A percentile compares a stretch with the other conserved stretches of the same genome.
Conservation (phyloP, 106 monocot genomes). For the Posidonia australis region DNA sequence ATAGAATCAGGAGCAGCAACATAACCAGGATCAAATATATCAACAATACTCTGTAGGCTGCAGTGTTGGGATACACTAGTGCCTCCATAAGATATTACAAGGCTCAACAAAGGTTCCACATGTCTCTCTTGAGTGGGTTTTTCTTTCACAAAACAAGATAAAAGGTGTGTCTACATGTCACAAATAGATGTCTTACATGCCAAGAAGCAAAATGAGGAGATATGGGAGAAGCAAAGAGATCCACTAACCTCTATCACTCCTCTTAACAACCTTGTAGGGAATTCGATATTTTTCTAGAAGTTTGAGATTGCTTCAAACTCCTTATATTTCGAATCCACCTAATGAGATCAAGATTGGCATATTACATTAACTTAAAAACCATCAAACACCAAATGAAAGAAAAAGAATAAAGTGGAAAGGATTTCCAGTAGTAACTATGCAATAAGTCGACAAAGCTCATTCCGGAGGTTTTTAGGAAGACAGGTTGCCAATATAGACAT, state of each 20-base stretch:
- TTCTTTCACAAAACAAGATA: constrained; percentile 69
- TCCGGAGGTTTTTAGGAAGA: constrained; percentile 81
- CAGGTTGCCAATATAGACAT: constrained; percentile 97
- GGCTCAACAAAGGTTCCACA: constrained; percentile 78
- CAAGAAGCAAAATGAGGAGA: not conserved
- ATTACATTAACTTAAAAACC: not conserved
- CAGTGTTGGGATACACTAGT: constrained; percentile 92
- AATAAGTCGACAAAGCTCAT: constrained; percentile 37
- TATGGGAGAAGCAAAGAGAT: not conserved
- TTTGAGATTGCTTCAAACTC: constrained; percentile 53
- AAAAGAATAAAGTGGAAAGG: not conserved
- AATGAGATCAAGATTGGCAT: constrained; percentile 9
- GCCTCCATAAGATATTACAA: constrained; percentile 95
- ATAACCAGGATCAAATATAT: no score
- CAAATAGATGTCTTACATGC: not conserved
- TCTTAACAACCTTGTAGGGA: constrained; percentile 79
- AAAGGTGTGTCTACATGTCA: constrained; percentile 42
- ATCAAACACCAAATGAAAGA: not conserved
- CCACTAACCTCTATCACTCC: constrained; percentile 75
- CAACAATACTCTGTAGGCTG: constrained; percentile 79
- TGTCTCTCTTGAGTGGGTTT: constrained; percentile 78
- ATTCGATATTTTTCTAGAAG: constrained; percentile 56
- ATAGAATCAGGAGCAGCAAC: no score
- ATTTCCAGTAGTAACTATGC: not conserved
- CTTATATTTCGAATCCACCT: constrained; percentile 80